Conservation (phyloP, 371 early-diverging fungal species). For the Mucor sp. region DNA sequence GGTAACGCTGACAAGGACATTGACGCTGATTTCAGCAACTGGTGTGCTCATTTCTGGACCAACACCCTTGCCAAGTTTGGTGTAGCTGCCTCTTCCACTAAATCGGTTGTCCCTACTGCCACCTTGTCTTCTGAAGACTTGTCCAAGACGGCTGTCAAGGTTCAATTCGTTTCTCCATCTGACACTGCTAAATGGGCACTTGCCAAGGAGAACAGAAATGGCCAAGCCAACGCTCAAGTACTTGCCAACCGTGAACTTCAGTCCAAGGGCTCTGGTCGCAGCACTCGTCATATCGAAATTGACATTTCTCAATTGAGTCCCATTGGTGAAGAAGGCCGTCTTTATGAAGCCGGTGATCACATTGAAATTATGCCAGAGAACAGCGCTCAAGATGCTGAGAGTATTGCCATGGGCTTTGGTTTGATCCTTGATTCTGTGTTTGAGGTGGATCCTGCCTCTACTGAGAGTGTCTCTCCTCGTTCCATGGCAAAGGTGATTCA, state of each 20-base stretch:
- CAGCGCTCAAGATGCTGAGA: constrained; percentile 29
- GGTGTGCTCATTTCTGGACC: constrained; percentile 49
- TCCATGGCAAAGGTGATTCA: constrained; percentile 49
- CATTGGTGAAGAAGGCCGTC: constrained; percentile 14
- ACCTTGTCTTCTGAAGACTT: constrained; percentile 41
- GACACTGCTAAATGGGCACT: constrained; percentile 25
- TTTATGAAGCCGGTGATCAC: constrained; percentile 57
- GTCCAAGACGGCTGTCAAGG: constrained; percentile 34
- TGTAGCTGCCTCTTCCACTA: constrained; percentile 19
- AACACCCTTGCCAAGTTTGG: constrained; percentile 29
- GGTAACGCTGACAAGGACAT: constrained; percentile 55
- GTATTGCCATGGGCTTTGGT: constrained; percentile 44
- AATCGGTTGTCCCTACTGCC: constrained; percentile 28
- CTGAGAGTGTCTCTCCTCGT: constrained; percentile 37
- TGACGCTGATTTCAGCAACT: constrained; percentile 46
- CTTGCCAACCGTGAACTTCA: constrained; percentile 35
- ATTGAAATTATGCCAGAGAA: constrained; percentile 55
- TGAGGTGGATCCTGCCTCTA: constrained; percentile 31
- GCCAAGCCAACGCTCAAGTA: constrained; percentile 24
- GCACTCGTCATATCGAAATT: constrained; percentile 52
- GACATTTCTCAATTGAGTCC: constrained; percentile 30
- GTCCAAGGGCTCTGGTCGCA: constrained; percentile 22
- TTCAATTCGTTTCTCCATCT: constrained; percentile 23
- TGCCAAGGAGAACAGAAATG: constrained; percentile 28
- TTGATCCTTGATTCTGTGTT: constrained; percentile 54